Base-by-base conservation (phyloP, 495 filamentous ascomycete species). In the Lentithecium fluviatile region DNA sequence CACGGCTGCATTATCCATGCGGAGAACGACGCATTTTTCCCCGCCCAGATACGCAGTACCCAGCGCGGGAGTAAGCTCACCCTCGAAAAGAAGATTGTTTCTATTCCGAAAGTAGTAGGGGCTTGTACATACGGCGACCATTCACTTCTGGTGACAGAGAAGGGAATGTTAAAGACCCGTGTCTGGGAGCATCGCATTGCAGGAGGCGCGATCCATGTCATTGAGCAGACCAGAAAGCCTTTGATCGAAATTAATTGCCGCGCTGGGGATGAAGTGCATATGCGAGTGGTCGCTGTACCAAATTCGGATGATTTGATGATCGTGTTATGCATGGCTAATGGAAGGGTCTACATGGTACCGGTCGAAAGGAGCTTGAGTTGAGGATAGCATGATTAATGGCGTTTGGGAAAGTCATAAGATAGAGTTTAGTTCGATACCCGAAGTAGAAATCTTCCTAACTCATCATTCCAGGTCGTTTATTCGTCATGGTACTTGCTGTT, bases 121-220 rank as follows among this genome's bases (percentile, higher is more conserved):
- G 52, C 52, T n/a, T 55, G 38, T 21, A 55, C 45, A 37, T 55
- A 25, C 21, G 38, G 24, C 52, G 52, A 55, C 24, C 52, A 45
- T 19, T 43, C 52, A 6, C 21, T 55, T 12, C 38, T 55, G 11
- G 40, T 45, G 8, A 24, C 43, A 7, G 37, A 45, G 43, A 38
- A 26, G 20, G 38, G 17, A 17, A n/a, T 24, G 6, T 11, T 24
- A 13, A 36, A 45, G 13, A 55, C n/a, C 12, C 52, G 23, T 25
- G 24, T 55, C 24, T 43, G 12, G 12, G 52, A 55, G 52, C 36
- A 25, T 38, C 36, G 19, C 17, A 37, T 53, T 20, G 36, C 13
- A 25, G 36, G 32, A 12, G 36, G 37, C 15, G 38, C 10, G 8
- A 55, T 23, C 2, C 24, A 40, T 21, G 34, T 53, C 21, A 53